Evolutionary conservation across 108 stramenopile genomes (phyloP).

Genomic region (Bacterosira constricta): DNA sequence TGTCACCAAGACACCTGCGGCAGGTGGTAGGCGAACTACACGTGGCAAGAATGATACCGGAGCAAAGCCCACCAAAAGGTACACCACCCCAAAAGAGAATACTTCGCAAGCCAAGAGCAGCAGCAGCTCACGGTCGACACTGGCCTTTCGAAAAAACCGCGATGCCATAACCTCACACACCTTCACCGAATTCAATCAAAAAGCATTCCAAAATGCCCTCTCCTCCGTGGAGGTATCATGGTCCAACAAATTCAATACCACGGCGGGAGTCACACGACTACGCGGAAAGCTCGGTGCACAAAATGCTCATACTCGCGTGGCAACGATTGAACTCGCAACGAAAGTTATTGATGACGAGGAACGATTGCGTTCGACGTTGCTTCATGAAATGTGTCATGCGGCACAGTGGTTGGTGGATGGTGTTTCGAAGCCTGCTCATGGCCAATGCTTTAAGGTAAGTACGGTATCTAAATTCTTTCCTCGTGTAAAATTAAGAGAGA

Average conservation of each 20-base stretch:
- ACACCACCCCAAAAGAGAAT: slow-evolving; percentile 1
- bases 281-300: slow-evolving; percentile 20
- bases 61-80: slow-evolving; percentile 8
- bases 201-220: slow-evolving; percentile 54
- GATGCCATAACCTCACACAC: slow-evolving; percentile 43
- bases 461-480: too few species aligned
- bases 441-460: slow-evolving; percentile 71
- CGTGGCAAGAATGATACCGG: too few species aligned
- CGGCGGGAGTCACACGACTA: slow-evolving; percentile 87
- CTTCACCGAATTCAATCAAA: slow-evolving; percentile 61
- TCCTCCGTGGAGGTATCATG: slow-evolving; percentile 62
- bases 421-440: slow-evolving; percentile 85
- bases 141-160: slow-evolving; percentile 58
- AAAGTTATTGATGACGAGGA: slow-evolving; percentile 85
- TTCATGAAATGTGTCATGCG: slow-evolving; percentile 96
- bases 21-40: background rate
- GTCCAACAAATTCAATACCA: slow-evolving; percentile 81
- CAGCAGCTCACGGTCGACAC: background rate
- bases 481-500: too few species aligned
- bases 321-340: slow-evolving; percentile 85
- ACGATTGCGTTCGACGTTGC: slow-evolving; percentile 78
- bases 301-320: slow-evolving; percentile 30
- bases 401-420: slow-evolving; percentile 93
- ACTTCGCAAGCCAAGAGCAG: background rate
- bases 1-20: background rate